Evolutionary conservation across 1,284 basidiomycete genomes (phyloP), one percentile per base, ranked within the genome.

Genomic region (Singerocomus inundabilis): DNA sequence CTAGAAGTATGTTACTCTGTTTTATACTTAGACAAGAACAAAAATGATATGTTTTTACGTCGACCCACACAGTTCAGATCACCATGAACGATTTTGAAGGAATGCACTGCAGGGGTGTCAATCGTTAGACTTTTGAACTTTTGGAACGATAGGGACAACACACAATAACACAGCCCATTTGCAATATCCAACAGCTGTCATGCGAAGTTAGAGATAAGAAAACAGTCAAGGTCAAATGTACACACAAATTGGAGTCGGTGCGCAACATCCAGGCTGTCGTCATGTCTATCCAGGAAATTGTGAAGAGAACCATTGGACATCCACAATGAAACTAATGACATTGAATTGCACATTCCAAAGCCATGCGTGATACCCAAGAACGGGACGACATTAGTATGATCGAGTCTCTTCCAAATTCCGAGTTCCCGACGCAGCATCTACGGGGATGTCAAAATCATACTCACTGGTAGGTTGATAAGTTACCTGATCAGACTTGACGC

Each of bases 1-100:
- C 59, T 1, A 60, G 26, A 12, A 63, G 49, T 1, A 63, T 40
- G 2, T 60, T 60, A 18, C 49, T 48, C 59, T 60, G 26, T n/a
- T 10, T 9, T 8, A 3, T 6, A 1, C 4, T 46, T 24, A 44
- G 16, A 18, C 1, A 16, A 25, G 10, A 7, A 39, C 4, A 1
- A 24, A 2, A 4, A 4, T 0, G 1, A n/a, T 4, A 4, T 21
- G 0, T 30, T 31, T 15, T 5, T 30, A 15, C 5, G 9, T 11
- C 24, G 1, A 60, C 58, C 1, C 16, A 58, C 57, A 16, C 32
- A 13, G 12, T 45, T 59, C 12, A 59, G 49, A 25, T 59, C 58
- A 2, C 58, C 58, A 7, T 59, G 60, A 3, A 62, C 33, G 1
- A 63, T 39, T 0, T 29, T 43, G 26, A 49, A 16, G 1, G 58